Percentiles rank a stretch among this genome's conserved stretches.
phyloP scores from a whole-genome alignment of 495 filamentous ascomycete genomes.

The Penicillium manginii region DNA sequence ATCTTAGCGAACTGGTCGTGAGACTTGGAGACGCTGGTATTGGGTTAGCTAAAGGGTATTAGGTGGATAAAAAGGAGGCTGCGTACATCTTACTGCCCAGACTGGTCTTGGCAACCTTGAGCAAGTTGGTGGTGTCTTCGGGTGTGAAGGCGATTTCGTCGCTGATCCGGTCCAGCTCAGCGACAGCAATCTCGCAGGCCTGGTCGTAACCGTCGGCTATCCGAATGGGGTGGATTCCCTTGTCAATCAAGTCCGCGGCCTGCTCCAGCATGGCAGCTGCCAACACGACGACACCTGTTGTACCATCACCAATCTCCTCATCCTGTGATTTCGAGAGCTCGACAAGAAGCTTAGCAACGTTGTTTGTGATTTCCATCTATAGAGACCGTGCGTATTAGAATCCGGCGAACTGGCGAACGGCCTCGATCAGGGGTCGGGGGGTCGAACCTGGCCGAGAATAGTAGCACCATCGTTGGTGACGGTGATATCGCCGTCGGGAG shows the following conservation, averaged over 20 bases:
- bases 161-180: constrained; percentile 89
- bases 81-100: constrained; percentile 92
- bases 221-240: constrained; percentile 97
- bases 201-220: constrained; percentile 98
- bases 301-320: constrained; percentile 98
- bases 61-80: neutral
- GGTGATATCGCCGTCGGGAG: constrained; percentile 97
- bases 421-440: constrained; percentile 16
- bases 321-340: constrained; percentile 99
- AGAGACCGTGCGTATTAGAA: constrained; percentile 21
- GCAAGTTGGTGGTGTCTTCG: constrained; percentile 77
- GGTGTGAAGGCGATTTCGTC: constrained; percentile 84
- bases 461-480: constrained; percentile 99
- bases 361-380: constrained; percentile 97
- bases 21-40: constrained; percentile 83
- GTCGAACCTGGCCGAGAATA: constrained; percentile 78
- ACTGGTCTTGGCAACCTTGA: constrained; percentile 94
- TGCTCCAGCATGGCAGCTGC: constrained; percentile 95
- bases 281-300: constrained; percentile 95
- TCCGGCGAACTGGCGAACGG: neutral
- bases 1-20: constrained; percentile 98
- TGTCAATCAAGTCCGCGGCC: constrained; percentile 98
- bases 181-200: constrained; percentile 93
- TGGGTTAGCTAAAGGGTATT: constrained; percentile 26
- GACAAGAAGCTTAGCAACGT: constrained; percentile 94